Evolutionary conservation across 164 flowering plant genomes (phyloP).

Genomic region (Cinnamomum chago): DNA sequence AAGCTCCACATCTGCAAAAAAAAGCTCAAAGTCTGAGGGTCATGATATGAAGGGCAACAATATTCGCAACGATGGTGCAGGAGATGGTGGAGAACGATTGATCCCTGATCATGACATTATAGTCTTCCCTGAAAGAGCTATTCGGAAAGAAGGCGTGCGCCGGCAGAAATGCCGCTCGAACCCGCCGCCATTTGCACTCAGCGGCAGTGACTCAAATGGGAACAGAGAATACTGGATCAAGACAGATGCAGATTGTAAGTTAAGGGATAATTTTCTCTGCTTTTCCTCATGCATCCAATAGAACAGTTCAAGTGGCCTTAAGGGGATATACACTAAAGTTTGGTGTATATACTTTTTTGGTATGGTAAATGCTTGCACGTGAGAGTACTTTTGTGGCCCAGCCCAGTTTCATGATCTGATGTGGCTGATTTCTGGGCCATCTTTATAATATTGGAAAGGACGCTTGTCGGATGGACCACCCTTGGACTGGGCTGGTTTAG

Average conservation of each 20-base stretch:
- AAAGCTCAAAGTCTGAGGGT: conserved; percentile 26
- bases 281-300: not conserved
- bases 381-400: not conserved
- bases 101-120: conserved; percentile 37
- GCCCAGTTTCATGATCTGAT: not conserved
- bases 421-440: not conserved
- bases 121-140: conserved; percentile 27
- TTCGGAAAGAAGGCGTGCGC: conserved; percentile 28
- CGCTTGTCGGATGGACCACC: too few relatives aligned
- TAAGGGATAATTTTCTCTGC: not conserved
- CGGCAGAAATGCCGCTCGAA: conserved; percentile 37
- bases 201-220: conserved; percentile 44
- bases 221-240: conserved; percentile 83
- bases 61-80: conserved; percentile 15
- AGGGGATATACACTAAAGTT: not conserved
- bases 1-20: conserved; percentile 29
- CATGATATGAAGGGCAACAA: conserved; percentile 32
- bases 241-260: conserved; percentile 95
- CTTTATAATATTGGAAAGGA: not conserved
- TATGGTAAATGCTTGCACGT: not conserved
- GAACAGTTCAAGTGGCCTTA: not conserved
- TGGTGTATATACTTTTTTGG: too few relatives aligned
- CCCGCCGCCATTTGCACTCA: conserved; percentile 27
- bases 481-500: too few relatives aligned
- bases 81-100: conserved; percentile 23